Evolutionary conservation across 2,329 filamentous ascomycete genomes (phyloP).

Genomic region (Penicillium freii): DNA sequence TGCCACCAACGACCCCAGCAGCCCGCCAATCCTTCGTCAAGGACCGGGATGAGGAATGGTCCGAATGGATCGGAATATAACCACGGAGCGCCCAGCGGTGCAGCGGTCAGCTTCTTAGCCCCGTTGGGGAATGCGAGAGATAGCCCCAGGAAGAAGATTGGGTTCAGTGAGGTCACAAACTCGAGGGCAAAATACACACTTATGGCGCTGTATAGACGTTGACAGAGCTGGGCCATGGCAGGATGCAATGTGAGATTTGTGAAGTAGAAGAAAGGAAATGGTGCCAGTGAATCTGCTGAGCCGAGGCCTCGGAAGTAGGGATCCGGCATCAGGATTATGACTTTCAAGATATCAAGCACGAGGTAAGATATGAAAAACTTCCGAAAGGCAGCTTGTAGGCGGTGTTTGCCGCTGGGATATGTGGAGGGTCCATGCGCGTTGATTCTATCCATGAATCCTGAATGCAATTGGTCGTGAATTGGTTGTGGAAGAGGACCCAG

Average conservation of each 20-base stretch:
- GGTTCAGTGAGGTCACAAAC: conserved; percentile 59
- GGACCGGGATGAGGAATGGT: conserved; percentile 37
- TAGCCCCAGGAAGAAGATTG: conserved; percentile 58
- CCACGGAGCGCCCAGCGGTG: conserved; percentile 60
- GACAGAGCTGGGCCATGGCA: conserved; percentile 53
- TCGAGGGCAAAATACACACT: conserved; percentile 62
- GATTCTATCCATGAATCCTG: conserved; percentile 16
- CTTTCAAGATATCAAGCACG: conserved; percentile 67
- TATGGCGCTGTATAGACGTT: conserved; percentile 55
- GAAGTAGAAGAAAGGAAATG: conserved; percentile 46
- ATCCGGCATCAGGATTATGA: conserved; percentile 65
- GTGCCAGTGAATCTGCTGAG: conserved; percentile 47
- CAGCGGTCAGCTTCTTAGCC: conserved; percentile 59
- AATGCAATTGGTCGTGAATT: conserved; percentile 26
- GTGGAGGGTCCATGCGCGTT: conserved; percentile 27
- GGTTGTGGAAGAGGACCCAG: conserved; percentile 39
- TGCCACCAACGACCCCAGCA: conserved; percentile 91
- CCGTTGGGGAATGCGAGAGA: conserved; percentile 51
- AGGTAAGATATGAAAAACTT: conserved; percentile 61
- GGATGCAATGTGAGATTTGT: conserved; percentile 40
- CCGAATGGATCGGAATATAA: conserved; percentile 62
- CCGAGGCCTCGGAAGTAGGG: conserved; percentile 69
- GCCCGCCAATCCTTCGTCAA: conserved; percentile 69
- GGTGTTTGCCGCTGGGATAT: conserved; percentile 43
- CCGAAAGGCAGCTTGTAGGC: conserved; percentile 49